Conservation (phyloP, 2,329 filamentous ascomycete species). For the Curvularia sp. region DNA sequence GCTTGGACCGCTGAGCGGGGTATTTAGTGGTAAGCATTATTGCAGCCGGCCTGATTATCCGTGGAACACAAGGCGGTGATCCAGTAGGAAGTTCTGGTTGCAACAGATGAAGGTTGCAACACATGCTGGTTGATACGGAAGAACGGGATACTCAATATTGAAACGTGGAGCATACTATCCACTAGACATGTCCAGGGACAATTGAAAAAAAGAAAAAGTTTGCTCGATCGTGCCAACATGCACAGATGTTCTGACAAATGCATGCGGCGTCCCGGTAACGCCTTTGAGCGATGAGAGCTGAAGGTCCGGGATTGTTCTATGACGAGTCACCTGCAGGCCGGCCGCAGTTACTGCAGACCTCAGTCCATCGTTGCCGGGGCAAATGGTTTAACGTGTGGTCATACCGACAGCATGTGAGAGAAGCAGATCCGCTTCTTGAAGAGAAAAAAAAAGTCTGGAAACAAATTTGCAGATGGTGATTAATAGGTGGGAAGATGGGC, state of each 20-base stretch:
- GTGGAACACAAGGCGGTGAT: constrained; percentile 26
- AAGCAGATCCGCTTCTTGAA: constrained; percentile 26
- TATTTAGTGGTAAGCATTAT: constrained; percentile 27
- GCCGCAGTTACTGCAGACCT: constrained; percentile 21
- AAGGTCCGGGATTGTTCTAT: constrained; percentile 28
- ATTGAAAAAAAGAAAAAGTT: constrained; percentile 37
- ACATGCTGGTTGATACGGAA: constrained; percentile 19
- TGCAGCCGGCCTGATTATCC: constrained; percentile 28
- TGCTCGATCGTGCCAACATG: constrained; percentile 39
- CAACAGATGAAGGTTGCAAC: constrained; percentile 14
- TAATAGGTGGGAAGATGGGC: constrained; percentile 15
- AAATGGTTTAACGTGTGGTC: constrained; percentile 30
- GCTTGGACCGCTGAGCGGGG: constrained; percentile 35
- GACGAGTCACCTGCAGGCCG: constrained; percentile 25
- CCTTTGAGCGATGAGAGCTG: constrained; percentile 31
- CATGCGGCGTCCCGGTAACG: constrained; percentile 36
- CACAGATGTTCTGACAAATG: constrained; percentile 37
- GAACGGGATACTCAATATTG: constrained; percentile 31
- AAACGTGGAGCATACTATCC: constrained; percentile 36
- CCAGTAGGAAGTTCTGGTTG: constrained; percentile 21
- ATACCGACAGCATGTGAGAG: constrained; percentile 21
- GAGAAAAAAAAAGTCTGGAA: constrained; percentile 37
- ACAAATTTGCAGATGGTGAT: constrained; percentile 35
- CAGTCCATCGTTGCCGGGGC: constrained; percentile 24
- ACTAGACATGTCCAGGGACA: constrained; percentile 31